phyloP scores from a whole-genome alignment of 208 protist species.

The Trypanosoma congolense region DNA sequence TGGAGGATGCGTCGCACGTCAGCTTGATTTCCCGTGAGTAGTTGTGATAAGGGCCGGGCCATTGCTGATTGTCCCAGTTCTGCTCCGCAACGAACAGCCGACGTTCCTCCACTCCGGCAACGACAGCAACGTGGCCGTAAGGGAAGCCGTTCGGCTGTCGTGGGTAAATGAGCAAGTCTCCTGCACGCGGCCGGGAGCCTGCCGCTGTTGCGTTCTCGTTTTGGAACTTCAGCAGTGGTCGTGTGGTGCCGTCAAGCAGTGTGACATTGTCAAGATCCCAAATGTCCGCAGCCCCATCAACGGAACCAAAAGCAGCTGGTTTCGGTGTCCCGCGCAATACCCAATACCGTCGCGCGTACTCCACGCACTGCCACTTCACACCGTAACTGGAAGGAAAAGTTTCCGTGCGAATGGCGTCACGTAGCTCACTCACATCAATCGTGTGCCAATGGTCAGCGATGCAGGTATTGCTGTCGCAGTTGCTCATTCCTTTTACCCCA shows the following conservation, averaged over 20 bases:
- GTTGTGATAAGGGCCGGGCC: slow-evolving; percentile 24
- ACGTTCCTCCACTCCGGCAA: slow-evolving; percentile 49
- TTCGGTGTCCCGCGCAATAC: slow-evolving; percentile 25
- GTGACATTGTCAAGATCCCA: slow-evolving; percentile 7
- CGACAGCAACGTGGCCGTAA: slow-evolving; percentile 54
- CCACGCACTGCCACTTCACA: slow-evolving; percentile 54
- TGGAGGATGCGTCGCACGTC: slow-evolving; percentile 1
- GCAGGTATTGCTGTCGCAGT: slow-evolving; percentile 39
- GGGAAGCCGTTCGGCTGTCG: slow-evolving; percentile 4
- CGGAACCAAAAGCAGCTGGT: slow-evolving; percentile 4
- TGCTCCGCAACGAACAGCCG: slow-evolving; percentile 56
- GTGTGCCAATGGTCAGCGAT: background rate
- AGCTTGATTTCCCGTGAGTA: slow-evolving; percentile 19
- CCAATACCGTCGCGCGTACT: slow-evolving; percentile 72
- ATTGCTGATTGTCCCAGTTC: slow-evolving; percentile 54
- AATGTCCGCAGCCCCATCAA: slow-evolving; percentile 12
- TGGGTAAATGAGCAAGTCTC: slow-evolving; percentile 20
- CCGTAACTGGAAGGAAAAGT: slow-evolving; percentile 17
- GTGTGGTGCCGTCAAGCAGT: background rate
- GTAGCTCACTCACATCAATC: background rate
- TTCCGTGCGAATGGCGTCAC: background rate
- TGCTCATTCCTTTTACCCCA: slow-evolving; percentile 61
- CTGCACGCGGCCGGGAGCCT: slow-evolving; percentile 6
- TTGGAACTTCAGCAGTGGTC: slow-evolving; percentile 1
- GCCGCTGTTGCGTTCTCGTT: background rate